Base-by-base conservation (phyloP, 2,329 filamentous ascomycete species). In the Thermoascus crustaceus region DNA sequence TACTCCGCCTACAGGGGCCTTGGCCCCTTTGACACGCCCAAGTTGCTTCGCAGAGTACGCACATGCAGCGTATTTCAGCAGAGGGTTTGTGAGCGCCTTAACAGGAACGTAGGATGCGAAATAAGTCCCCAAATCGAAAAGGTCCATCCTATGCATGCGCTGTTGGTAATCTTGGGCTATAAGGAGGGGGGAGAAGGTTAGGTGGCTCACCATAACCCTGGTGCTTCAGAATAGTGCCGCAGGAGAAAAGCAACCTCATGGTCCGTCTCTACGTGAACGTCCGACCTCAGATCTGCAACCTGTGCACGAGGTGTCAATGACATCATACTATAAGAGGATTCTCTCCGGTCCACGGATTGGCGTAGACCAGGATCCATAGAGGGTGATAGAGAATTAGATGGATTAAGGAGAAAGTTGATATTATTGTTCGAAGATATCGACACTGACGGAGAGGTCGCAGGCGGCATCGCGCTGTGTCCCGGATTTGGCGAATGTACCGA, bases 31-130 rank as follows among this genome's bases (percentile, higher is more conserved):
- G 5, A 76, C 68, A 25, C 71, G 68, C 11, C 70, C 69, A 11
- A 78, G 61, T 44, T 78, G 72, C 48, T 80, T 80, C 8, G 75
- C 76, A 4, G 75, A 70, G 42, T 76, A 76, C 14, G 76, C 75
- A 40, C 76, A 74, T 6, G 74, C 72, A 5, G 76, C 72, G 47
- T 66, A 64, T 43, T 66, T 67, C 7, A 71, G 48, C 2, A 72
- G 52, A 5, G 66, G 61, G 35, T 68, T 69, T 4, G 60, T 60
- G 19, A 63, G 52, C n/a, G 76, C 72, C 48, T 72, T 71, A 2
- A 78, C 66, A 1, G 75, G 75, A 13, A 80, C 72, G 34, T 75
- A 68, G 16, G 71, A 73, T 3, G 72, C 68, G 39, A 80, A 80
- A 50, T 78, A 78, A 25, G 67, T 71, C 4, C 70, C 72, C 21